These are phyloP conservation scores for Guadua angustifolia DNA, from an alignment of 176 grass and related monocot genomes.

Conservation along the genomic window DNA sequence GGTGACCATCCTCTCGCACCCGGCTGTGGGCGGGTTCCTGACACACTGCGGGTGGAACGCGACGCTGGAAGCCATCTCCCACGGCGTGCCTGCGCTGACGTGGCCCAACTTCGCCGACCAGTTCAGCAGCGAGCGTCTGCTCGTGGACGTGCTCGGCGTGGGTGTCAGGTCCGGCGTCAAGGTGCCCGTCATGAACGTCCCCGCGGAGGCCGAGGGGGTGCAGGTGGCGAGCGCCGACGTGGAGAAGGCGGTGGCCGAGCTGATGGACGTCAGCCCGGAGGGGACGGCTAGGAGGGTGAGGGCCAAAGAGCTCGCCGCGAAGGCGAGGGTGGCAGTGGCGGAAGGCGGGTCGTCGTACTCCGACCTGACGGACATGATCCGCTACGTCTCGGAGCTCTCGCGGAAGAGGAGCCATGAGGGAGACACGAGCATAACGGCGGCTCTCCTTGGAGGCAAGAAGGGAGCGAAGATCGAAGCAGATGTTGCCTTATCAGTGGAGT, in stretches of 20 bases:
- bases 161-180: constrained; percentile 56
- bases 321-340: constrained; percentile 51
- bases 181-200: constrained; percentile 28
- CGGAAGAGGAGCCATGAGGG: constrained; percentile 9
- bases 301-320: constrained; percentile 32
- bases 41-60: constrained; percentile 78
- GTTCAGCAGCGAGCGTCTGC: constrained; percentile 60
- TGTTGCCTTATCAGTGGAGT: too few relatives aligned
- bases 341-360: constrained; percentile 58
- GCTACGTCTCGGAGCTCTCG: constrained; percentile 40
- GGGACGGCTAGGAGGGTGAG: constrained; percentile 36
- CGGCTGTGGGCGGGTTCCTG: constrained; percentile 55
- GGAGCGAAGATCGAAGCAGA: background rate
- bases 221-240: constrained; percentile 39
- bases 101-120: constrained; percentile 62
- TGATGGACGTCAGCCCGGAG: constrained; percentile 48
- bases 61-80: constrained; percentile 49
- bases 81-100: constrained; percentile 61
- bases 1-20: constrained; percentile 61
- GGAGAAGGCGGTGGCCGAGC: constrained; percentile 36
- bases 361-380: constrained; percentile 45
- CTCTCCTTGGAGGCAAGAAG: background rate
- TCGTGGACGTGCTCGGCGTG: constrained; percentile 59
- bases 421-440: background rate
- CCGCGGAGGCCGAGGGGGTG: constrained; percentile 20